phyloP scores from a whole-genome alignment of 495 filamentous ascomycete species.

The Penicillium cosmopolitanum region DNA sequence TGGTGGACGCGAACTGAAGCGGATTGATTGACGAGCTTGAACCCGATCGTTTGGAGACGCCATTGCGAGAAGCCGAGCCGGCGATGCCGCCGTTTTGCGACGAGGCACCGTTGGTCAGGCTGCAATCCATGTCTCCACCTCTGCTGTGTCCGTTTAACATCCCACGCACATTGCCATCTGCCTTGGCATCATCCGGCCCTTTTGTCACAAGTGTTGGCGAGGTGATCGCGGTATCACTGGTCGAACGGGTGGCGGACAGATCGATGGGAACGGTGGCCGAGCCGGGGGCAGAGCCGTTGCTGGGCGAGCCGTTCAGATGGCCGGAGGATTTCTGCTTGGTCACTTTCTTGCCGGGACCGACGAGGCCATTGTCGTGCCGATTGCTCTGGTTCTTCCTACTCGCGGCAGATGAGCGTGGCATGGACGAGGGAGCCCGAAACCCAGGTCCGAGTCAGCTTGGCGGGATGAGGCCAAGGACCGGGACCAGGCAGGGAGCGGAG shows the following conservation, averaged over 20 bases:
- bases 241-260: conserved; percentile 44
- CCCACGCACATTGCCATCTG: conserved; percentile 41
- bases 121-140: conserved; percentile 45
- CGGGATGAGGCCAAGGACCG: conserved; percentile 55
- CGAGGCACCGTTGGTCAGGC: conserved; percentile 40
- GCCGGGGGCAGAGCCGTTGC: conserved; percentile 50
- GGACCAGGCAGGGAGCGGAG: conserved; percentile 47
- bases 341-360: conserved; percentile 82
- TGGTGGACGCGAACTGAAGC: conserved; percentile 76
- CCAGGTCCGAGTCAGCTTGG: conserved; percentile 59
- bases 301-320: conserved; percentile 58
- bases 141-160: conserved; percentile 46
- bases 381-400: conserved; percentile 64
- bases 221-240: conserved; percentile 43
- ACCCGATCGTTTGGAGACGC: conserved; percentile 62
- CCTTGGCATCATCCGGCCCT: conserved; percentile 37
- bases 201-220: conserved; percentile 44
- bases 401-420: conserved; percentile 78
- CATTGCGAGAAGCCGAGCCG: conserved; percentile 39
- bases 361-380: conserved; percentile 85
- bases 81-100: conserved; percentile 40
- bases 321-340: conserved; percentile 67
- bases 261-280: conserved; percentile 51
- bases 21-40: conserved; percentile 65
- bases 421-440: conserved; percentile 55